Evolutionary conservation across 441 rosid genomes (phyloP).

Genomic region (Populus hybrid): DNA sequence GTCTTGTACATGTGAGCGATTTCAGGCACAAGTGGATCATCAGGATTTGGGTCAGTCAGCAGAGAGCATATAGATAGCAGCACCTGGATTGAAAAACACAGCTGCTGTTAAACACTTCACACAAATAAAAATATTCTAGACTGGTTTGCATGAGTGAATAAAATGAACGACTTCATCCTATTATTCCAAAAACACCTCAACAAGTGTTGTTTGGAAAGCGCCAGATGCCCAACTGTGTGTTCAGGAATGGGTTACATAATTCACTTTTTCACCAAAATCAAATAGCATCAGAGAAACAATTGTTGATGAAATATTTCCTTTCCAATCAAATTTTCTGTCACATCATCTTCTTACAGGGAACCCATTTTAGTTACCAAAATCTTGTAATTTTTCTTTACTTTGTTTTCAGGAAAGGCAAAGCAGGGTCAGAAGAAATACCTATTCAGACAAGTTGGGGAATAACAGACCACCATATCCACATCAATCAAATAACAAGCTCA

Average conservation of each 20-base stretch:
- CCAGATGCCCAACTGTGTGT: background rate
- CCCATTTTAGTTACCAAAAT: background rate
- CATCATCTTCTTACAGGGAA: background rate
- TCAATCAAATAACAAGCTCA: background rate
- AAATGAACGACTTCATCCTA: background rate
- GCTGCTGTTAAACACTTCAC: slow-evolving; percentile 40
- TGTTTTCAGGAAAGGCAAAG: background rate
- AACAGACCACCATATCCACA: background rate
- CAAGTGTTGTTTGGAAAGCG: background rate
- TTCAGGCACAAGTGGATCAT: slow-evolving; percentile 47
- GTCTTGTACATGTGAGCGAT: slow-evolving; percentile 42
- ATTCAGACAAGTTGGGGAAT: background rate
- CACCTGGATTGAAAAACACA: slow-evolving; percentile 35
- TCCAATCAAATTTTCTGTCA: background rate
- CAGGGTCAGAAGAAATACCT: background rate
- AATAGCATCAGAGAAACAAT: background rate
- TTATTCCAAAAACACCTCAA: background rate
- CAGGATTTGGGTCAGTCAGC: slow-evolving; percentile 77
- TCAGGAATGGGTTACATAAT: background rate
- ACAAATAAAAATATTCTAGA: slow-evolving; percentile 70
- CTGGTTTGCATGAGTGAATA: slow-evolving; percentile 38
- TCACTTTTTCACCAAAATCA: background rate
- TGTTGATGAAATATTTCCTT: background rate
- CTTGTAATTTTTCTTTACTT: background rate
- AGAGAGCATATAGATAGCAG: slow-evolving; percentile 85